phyloP scores from a whole-genome alignment of 1,284 basidiomycete species.

The Psilocybe mexicana region DNA sequence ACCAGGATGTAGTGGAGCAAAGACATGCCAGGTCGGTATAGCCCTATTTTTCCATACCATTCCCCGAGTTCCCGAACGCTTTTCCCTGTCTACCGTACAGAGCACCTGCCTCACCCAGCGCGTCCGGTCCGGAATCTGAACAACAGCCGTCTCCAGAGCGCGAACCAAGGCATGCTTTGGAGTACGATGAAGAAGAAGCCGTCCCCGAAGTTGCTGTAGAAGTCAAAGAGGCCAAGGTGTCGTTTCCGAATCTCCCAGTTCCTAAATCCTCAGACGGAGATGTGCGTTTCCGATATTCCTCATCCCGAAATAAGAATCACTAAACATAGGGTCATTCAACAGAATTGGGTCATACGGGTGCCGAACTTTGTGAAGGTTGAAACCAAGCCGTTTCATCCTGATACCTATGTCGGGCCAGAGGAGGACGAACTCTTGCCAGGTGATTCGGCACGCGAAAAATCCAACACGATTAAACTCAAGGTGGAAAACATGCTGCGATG shows the following conservation, averaged over 20 bases:
- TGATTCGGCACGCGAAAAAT: conserved; percentile 65
- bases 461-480: conserved; percentile 80
- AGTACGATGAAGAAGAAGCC: conserved; percentile 81
- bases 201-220: conserved; percentile 54
- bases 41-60: conserved; percentile 9
- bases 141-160: conserved; percentile 70
- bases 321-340: conserved; percentile 7
- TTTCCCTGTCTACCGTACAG: conserved; percentile 13
- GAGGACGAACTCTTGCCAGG: conserved; percentile 60
- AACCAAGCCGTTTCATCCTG: conserved; percentile 79
- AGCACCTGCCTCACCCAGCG: conserved; percentile 42
- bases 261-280: conserved; percentile 71
- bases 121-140: conserved; percentile 61
- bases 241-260: conserved; percentile 77
- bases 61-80: conserved; percentile 7
- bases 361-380: conserved; percentile 85
- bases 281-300: conserved; percentile 42
- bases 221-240: conserved; percentile 68
- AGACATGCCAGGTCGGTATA: conserved; percentile 40
- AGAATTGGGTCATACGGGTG: conserved; percentile 83
- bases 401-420: conserved; percentile 79
- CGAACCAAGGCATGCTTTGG: conserved; percentile 66
- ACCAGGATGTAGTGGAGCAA: conserved; percentile 56
- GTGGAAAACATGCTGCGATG: conserved; percentile 91
- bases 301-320: not conserved